phyloP scores from a whole-genome alignment of 2,329 filamentous ascomycete genomes.

The Corinectria fuckeliana region DNA sequence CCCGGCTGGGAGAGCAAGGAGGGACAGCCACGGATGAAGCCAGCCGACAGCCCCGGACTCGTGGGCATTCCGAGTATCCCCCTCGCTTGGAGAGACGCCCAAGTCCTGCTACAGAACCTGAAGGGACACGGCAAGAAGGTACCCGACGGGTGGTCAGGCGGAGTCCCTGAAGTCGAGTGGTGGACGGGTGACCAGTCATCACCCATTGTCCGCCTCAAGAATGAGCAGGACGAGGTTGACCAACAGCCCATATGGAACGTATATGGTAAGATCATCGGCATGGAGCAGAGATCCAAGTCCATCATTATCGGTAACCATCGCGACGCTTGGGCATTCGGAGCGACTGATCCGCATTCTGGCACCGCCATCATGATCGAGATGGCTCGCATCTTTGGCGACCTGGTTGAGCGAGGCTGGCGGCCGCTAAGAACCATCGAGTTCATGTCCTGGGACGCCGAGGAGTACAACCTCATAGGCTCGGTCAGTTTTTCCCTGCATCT shows the following conservation, averaged over 20 bases:
- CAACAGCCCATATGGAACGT: conserved; percentile 92
- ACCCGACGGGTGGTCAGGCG: conserved; percentile 76
- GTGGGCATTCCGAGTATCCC: conserved; percentile 89
- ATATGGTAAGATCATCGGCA: conserved; percentile 81
- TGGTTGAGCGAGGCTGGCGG: conserved; percentile 81
- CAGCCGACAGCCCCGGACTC: conserved; percentile 74
- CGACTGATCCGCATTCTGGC: conserved; percentile 83
- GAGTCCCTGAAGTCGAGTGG: conserved; percentile 80
- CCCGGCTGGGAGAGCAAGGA: conserved; percentile 82
- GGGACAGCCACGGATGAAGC: conserved; percentile 68
- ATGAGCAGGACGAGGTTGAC: conserved; percentile 83
- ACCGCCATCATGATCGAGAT: conserved; percentile 93
- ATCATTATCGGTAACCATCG: conserved; percentile 93
- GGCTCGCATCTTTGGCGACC: conserved; percentile 80
- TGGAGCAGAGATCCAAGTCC: conserved; percentile 82
- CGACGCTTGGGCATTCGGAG: conserved; percentile 90
- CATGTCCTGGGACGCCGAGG: conserved; percentile 92
- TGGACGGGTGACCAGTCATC: conserved; percentile 81
- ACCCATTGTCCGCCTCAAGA: conserved; percentile 81
- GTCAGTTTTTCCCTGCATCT: too few species aligned
- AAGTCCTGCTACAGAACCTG: conserved; percentile 76
- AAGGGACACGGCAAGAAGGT: conserved; percentile 75
- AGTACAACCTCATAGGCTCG: conserved; percentile 92
- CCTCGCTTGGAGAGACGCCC: conserved; percentile 87
- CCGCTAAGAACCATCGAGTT: conserved; percentile 96